Percentiles rank a stretch among this genome's conserved stretches.
phyloP scores from a whole-genome alignment of 2,329 filamentous ascomycete species.

The Hysterium pulicare region DNA sequence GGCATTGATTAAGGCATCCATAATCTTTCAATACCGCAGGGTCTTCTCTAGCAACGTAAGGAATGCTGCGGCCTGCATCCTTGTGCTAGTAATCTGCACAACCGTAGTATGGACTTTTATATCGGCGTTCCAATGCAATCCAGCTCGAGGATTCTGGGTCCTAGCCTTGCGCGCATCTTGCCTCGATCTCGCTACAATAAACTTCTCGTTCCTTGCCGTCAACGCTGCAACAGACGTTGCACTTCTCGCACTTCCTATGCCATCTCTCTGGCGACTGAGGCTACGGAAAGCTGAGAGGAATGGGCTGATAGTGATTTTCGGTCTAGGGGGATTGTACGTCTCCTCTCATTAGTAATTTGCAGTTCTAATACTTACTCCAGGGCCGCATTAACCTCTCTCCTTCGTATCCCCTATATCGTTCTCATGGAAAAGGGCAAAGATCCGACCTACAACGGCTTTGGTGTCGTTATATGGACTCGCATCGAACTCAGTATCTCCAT shows the following conservation, averaged over 20 bases:
- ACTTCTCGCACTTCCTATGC: neutral
- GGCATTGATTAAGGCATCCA: constrained; percentile 1
- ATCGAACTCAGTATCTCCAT: constrained; percentile 6
- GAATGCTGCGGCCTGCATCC: neutral
- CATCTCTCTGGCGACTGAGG: neutral
- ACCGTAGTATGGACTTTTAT: neutral
- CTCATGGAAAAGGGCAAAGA: neutral
- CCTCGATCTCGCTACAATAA: neutral
- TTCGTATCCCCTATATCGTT: constrained; percentile 1
- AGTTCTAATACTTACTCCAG: too few relatives aligned
- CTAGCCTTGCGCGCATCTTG: neutral
- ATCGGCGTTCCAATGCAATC: neutral
- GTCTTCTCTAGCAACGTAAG: neutral
- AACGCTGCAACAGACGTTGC: neutral
- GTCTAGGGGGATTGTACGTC: neutral
- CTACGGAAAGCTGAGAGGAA: constrained; percentile 2
- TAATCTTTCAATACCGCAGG: constrained; percentile 1
- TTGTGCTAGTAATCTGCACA: neutral
- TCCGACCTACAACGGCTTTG: constrained; percentile 1
- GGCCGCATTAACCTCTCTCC: constrained; percentile 1
- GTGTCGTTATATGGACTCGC: neutral
- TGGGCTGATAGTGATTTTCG: constrained; percentile 1
- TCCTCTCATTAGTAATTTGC: too few relatives aligned
- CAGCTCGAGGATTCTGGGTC: neutral
- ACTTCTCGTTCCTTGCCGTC: neutral